Base-by-base conservation (phyloP, 106 monocot species). In the Triglochin maritima region DNA sequence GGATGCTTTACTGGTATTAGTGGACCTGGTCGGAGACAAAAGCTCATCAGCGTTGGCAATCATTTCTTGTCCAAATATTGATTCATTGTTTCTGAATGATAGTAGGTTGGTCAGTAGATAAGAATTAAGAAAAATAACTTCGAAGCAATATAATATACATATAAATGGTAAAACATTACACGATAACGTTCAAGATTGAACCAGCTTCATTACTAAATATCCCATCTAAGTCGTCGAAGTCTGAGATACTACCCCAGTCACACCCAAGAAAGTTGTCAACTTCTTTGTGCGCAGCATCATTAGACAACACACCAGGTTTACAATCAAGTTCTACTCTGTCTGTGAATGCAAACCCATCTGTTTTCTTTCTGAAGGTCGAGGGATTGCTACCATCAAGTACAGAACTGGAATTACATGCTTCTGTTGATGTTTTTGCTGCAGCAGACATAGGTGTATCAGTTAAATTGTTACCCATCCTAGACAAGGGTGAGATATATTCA, bases 51-150 rank as follows among this genome's bases (percentile, higher is more conserved):
- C n/a, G n/a, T n/a, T n/a, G 17, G 17, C 72, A 60, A 79, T 69
- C 56, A 71, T 83, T 45, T 83, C 69, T 55, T 68, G 62, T 44
- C 72, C 79, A 64, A 70, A 70, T 74, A 75, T 67, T 15, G 59
- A 67, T 42, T 47, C 74, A 59, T 49, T 49, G 53, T 62, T 67
- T 68, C 74, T 75, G 74, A 57, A 75, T 60, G 59, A 68, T 46
- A 16, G 9, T 46, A 42, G 45, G 6, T 55, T n/a, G 44, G n/a
- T n/a, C n/a, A n/a, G n/a, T n/a, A n/a, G n/a, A n/a, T n/a, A n/a
- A n/a, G n/a, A n/a, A n/a, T n/a, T n/a, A n/a, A n/a, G n/a, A n/a
- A n/a, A n/a, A n/a, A n/a, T n/a, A n/a, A n/a, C n/a, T n/a, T n/a
- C n/a, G n/a, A n/a, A n/a, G 41, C 11, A 42, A 29, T 11, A 47